These are phyloP conservation scores for Diospyros lotus DNA, from an alignment of 148 eudicot species.

Conservation along the genomic window DNA sequence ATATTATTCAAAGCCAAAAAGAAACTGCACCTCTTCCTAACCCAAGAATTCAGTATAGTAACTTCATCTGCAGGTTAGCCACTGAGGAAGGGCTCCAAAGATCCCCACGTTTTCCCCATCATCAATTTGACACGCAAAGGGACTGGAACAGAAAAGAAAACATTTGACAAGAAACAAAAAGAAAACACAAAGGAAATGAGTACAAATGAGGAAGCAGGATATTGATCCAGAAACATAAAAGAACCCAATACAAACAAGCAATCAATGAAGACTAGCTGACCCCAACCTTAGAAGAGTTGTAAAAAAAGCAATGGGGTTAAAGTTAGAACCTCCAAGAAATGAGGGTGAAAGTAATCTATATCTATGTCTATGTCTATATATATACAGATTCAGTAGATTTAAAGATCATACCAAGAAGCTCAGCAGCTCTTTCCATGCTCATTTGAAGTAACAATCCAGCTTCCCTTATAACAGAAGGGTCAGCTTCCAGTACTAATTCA, in stretches of 20 bases:
- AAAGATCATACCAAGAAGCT: conserved; percentile 62
- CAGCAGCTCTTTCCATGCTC: conserved; percentile 85
- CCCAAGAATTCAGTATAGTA: conserved; percentile 1
- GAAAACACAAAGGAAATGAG: neutral
- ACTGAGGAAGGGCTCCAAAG: conserved; percentile 61
- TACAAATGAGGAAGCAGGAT: neutral
- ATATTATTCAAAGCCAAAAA: neutral
- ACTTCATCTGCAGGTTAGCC: conserved; percentile 13
- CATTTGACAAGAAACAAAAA: neutral
- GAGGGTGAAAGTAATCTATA: neutral
- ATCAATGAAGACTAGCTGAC: neutral
- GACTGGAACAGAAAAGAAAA: conserved; percentile 42
- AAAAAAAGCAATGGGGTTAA: neutral
- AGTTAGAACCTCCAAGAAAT: neutral
- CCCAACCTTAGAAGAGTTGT: neutral
- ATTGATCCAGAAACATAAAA: neutral
- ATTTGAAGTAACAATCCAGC: conserved; percentile 66
- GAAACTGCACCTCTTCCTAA: neutral
- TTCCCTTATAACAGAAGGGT: conserved; percentile 62
- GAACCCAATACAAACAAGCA: neutral
- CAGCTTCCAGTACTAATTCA: conserved; percentile 88
- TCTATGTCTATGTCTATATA: neutral
- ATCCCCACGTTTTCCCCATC: conserved; percentile 91
- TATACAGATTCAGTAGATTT: neutral
- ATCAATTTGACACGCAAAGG: conserved; percentile 81